Evolutionary conservation across 1,139 yeast genomes (phyloP).

Genomic region (Pichia sp.): DNA sequence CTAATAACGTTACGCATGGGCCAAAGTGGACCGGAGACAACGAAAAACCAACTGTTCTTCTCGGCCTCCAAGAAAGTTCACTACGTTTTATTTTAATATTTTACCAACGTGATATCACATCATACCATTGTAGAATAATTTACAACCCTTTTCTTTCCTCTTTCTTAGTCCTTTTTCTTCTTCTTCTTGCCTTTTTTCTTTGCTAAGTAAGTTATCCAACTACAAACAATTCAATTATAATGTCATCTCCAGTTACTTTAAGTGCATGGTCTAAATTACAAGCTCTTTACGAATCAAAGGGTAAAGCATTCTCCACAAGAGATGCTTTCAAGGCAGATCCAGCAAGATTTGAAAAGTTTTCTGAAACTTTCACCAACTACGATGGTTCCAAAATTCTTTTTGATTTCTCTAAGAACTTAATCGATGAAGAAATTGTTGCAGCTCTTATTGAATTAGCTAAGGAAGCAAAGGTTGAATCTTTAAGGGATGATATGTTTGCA

Average conservation of each 20-base stretch:
- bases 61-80: too few relatives aligned
- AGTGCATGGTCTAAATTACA: constrained; percentile 83
- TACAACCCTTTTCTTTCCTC: too few relatives aligned
- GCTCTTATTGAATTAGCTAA: constrained; percentile 73
- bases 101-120: too few relatives aligned
- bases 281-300: constrained; percentile 57
- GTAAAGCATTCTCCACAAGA: constrained; percentile 64
- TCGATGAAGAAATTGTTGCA: constrained; percentile 72
- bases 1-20: neutral
- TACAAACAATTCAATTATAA: constrained; percentile 1
- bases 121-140: too few relatives aligned
- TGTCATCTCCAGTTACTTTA: constrained; percentile 51
- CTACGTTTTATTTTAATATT: too few relatives aligned
- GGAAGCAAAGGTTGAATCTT: constrained; percentile 79
- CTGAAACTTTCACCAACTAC: constrained; percentile 71
- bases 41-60: neutral
- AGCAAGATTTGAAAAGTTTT: constrained; percentile 64
- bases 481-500: constrained; percentile 84
- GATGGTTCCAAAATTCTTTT: constrained; percentile 86
- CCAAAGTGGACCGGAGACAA: neutral
- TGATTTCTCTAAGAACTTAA: constrained; percentile 90
- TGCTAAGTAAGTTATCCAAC: too few relatives aligned
- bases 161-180: neutral
- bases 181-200: neutral
- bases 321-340: constrained; percentile 73